Base-by-base conservation (phyloP, 352 stramenopile genomes). In the Globisporangium heterothallicum region DNA sequence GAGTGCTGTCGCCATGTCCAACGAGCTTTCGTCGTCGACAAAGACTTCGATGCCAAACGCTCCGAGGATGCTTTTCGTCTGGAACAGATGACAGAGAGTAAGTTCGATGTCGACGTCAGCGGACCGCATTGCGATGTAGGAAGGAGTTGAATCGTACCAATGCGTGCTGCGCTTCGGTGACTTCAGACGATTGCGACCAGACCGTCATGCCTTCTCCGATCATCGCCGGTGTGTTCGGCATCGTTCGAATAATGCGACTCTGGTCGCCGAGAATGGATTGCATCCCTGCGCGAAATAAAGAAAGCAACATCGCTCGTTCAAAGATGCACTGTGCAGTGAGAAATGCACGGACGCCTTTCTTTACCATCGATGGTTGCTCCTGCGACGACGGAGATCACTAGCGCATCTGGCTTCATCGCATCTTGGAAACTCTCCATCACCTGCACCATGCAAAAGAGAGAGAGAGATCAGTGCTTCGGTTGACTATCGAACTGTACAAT, bases 171-270 rank as follows among this genome's bases (percentile, higher is more conserved):
- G 77, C 70, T 49, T 80, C 82, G 13, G 78, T 90, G 50, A 95
- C 80, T 30, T 90, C 70, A 2, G 61, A 65, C 18, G 75, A 88
- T 51, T 86, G 74, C 13, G 74, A 87, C 95, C 94, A 98, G 7
- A 98, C 95, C 0, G 95, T 98, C 59, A 97, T 96, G 46, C 95
- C 94, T 59, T 97, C 71, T 59, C 89, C 86, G 32, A 98, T 97
- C 73, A 89, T 96, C 21, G 92, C 92, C 4, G 95, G 95, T 6
- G 95, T 98, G 65, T 98, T 98, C 2, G 95, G 95, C 95, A 98
- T 98, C 41, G 68, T 91, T 24, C 94, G 86, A 41, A 97, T 95
- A 58, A 98, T 66, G 27, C 68, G 78, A 13, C 83, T 89, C 26
- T 81, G 54, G 14, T 83, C 59, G 1, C 85, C 77, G 6, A 84